Conservation (phyloP, 192 early-diverging fungal species). For the Coemansia sp. region DNA sequence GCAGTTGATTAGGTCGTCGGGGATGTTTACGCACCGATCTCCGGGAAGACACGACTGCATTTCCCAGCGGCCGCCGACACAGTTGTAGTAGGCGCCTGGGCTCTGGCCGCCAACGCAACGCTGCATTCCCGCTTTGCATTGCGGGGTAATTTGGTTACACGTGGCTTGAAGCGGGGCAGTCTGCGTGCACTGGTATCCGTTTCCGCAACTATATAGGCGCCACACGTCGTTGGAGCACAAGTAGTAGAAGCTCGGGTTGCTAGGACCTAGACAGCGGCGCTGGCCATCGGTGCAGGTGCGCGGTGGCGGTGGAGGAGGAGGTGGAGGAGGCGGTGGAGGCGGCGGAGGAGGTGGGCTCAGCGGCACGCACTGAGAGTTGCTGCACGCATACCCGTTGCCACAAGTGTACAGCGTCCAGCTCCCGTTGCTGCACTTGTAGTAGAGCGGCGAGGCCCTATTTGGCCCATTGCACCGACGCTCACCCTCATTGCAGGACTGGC, state of each 20-base stretch:
- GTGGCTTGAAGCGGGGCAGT: conserved; percentile 29
- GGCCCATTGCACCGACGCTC: conserved; percentile 35
- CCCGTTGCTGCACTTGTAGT: conserved; percentile 35
- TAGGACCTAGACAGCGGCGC: conserved; percentile 34
- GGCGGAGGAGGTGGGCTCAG: not conserved
- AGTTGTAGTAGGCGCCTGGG: conserved; percentile 21
- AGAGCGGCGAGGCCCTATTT: conserved; percentile 27
- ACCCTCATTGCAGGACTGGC: conserved; percentile 25
- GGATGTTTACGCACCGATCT: conserved; percentile 48
- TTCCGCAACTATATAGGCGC: conserved; percentile 47
- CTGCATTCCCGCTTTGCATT: conserved; percentile 30
- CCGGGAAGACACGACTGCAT: conserved; percentile 30
- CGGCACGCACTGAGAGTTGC: conserved; percentile 20
- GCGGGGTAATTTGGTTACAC: conserved; percentile 20
- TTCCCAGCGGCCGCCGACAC: conserved; percentile 40
- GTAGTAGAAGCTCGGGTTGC: conserved; percentile 37
- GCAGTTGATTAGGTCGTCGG: conserved; percentile 42
- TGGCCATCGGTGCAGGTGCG: conserved; percentile 29
- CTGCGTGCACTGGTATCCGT: conserved; percentile 37
- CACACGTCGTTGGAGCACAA: conserved; percentile 36
- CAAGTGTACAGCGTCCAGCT: conserved; percentile 44
- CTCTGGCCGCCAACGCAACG: conserved; percentile 24
- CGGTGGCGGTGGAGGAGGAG: not conserved
- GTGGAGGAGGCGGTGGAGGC: not conserved
- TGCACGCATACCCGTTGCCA: conserved; percentile 40